phyloP scores from a whole-genome alignment of 2,329 filamentous ascomycete species.

The Alternaria sp. region DNA sequence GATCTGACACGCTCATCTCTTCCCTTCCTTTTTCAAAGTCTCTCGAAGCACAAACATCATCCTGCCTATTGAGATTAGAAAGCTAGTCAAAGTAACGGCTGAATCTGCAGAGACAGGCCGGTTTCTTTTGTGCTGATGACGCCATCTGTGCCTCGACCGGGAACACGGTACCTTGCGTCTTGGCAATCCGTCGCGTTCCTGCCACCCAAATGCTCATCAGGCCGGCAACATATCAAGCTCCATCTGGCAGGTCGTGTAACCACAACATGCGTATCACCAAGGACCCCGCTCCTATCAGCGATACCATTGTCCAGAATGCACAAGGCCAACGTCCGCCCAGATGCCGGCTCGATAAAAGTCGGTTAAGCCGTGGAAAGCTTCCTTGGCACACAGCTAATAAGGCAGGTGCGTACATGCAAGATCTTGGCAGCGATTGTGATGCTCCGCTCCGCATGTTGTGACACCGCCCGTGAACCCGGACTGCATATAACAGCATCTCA shows the following conservation, averaged over 20 bases:
- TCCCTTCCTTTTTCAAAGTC: background rate
- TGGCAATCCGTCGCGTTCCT: constrained; percentile 17
- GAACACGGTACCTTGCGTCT: background rate
- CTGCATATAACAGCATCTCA: constrained; percentile 27
- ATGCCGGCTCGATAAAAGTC: constrained; percentile 24
- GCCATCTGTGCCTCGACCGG: background rate
- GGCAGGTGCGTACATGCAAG: constrained; percentile 23
- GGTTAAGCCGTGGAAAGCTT: constrained; percentile 34
- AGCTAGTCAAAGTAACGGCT: background rate
- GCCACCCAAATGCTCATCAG: constrained; percentile 5
- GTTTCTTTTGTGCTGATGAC: background rate
- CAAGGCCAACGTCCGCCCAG: constrained; percentile 22
- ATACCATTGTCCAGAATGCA: constrained; percentile 20
- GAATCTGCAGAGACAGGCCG: background rate
- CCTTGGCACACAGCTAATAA: constrained; percentile 30
- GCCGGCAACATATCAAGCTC: constrained; percentile 18
- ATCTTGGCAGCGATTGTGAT: constrained; percentile 27
- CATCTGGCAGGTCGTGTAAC: constrained; percentile 33
- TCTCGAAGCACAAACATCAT: background rate
- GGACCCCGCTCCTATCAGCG: constrained; percentile 28
- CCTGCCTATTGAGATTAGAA: background rate
- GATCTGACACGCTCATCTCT: background rate
- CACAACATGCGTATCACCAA: constrained; percentile 17
- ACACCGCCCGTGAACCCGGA: constrained; percentile 19
- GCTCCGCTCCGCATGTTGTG: constrained; percentile 18